Evolutionary conservation across 2,329 filamentous ascomycete genomes (phyloP).

Genomic region (Neonectria faginata): DNA sequence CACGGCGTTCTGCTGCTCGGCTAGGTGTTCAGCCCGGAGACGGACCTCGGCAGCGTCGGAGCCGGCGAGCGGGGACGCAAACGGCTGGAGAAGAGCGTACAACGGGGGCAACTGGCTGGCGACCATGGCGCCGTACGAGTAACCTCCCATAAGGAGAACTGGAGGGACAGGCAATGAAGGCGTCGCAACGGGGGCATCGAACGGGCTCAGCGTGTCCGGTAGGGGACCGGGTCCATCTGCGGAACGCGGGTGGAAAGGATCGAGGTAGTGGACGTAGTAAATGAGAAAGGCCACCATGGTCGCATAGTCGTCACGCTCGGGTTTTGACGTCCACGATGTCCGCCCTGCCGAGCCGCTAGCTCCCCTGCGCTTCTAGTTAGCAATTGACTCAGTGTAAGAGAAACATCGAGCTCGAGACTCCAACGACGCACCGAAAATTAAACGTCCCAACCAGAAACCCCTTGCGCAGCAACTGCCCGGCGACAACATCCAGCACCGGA

Average conservation of each 20-base stretch:
- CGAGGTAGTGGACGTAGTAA: slow-evolving; percentile 75
- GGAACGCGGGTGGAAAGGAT: slow-evolving; percentile 50
- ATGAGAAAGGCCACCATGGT: slow-evolving; percentile 85
- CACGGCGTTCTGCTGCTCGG: slow-evolving; percentile 69
- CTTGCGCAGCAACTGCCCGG: slow-evolving; percentile 71
- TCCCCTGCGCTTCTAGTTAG: slow-evolving; percentile 66
- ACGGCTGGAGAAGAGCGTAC: slow-evolving; percentile 68
- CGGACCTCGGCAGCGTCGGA: slow-evolving; percentile 76
- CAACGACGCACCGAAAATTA: slow-evolving; percentile 79
- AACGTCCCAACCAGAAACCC: slow-evolving; percentile 88
- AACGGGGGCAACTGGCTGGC: slow-evolving; percentile 77
- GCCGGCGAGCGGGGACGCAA: slow-evolving; percentile 63
- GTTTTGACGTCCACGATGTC: slow-evolving; percentile 88
- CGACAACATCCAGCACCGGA: slow-evolving; percentile 76
- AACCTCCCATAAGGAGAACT: slow-evolving; percentile 76
- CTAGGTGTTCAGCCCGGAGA: slow-evolving; percentile 75
- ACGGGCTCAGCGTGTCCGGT: background rate
- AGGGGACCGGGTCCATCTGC: slow-evolving; percentile 16
- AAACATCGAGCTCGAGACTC: slow-evolving; percentile 1
- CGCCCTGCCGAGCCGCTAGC: slow-evolving; percentile 78
- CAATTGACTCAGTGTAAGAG: slow-evolving; percentile 12
- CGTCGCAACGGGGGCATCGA: slow-evolving; percentile 9
- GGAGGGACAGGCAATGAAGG: slow-evolving; percentile 35
- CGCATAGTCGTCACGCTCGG: slow-evolving; percentile 85
- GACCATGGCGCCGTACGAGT: slow-evolving; percentile 91